Base-by-base conservation (phyloP, 345 rosid species). In the Moricandia moricandioides region DNA sequence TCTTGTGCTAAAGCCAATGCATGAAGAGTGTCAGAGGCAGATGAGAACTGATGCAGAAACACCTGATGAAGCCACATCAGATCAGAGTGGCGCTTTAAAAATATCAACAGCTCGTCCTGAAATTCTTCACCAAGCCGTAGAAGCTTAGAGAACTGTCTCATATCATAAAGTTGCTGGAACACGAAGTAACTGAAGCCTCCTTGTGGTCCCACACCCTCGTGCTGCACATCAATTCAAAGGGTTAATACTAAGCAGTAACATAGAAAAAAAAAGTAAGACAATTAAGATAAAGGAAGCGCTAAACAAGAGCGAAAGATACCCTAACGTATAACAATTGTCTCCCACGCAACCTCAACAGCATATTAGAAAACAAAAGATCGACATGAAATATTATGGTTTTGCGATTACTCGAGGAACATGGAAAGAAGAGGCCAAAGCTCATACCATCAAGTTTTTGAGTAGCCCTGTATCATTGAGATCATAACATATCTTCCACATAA, bases 41-140 rank as follows among this genome's bases (percentile, higher is more conserved):
- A 83, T 51, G 97, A 85, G 80, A 90, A 95, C 27, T 84, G 91
- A 83, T 92, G 92, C 71, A 95, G 91, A 76, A 87, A 95, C 74
- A 88, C 73, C 74, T 90, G 88, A 83, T 92, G 99, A 83, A 92
- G 88, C 99, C 99, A 95, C 73, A 82, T 65, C 29, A 92, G 88
- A 76, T 85, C 82, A 40, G 60, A 80, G 65, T 86, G 91, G 58
- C 86, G 84, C 83, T 84, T 89, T 30, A 95, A 83, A 78, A 89
- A 95, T 71, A 88, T 78, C 31, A 85, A 76, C 49, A 95, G 78
- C 78, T 89, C 96, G 51, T 90, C 92, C 56, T 83, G 96, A 73
- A 95, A 95, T 67, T 95, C 99, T 81, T 95, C 99, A 34, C 99
- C 99, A 34, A 92, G 94, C 85, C 96, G 83, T 70, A 92, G 79